A percentile compares a stretch with the other conserved stretches of the same genome.
Conservation (phyloP, 2,329 filamentous ascomycete species). For the Fusarium haematococcum region DNA sequence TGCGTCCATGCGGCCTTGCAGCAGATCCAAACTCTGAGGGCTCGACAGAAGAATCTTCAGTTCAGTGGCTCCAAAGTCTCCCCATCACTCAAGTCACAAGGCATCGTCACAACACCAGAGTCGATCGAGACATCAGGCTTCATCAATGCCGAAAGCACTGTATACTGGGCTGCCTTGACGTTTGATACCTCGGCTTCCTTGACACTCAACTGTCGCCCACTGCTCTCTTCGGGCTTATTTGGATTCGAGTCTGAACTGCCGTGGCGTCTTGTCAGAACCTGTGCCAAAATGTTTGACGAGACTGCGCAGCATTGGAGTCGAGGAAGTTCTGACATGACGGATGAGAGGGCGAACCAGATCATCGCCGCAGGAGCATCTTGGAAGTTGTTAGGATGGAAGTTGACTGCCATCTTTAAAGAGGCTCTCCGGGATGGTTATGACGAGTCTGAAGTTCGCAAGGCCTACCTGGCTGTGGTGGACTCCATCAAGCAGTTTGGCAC, state of each 20-base stretch:
- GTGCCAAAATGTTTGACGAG: slow-evolving; percentile 47
- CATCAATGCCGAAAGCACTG: slow-evolving; percentile 52
- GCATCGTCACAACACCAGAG: slow-evolving; percentile 41
- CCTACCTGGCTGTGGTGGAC: slow-evolving; percentile 40
- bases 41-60: slow-evolving; percentile 53
- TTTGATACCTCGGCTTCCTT: slow-evolving; percentile 57
- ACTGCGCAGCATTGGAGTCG: slow-evolving; percentile 42
- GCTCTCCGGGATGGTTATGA: slow-evolving; percentile 48
- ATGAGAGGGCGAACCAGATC: slow-evolving; percentile 48
- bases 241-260: slow-evolving; percentile 47
- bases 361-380: slow-evolving; percentile 45
- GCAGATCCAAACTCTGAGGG: slow-evolving; percentile 54
- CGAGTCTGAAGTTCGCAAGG: slow-evolving; percentile 44
- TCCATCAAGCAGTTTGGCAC: slow-evolving; percentile 45
- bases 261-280: slow-evolving; percentile 45
- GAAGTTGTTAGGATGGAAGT: slow-evolving; percentile 49
- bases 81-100: slow-evolving; percentile 34
- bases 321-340: slow-evolving; percentile 43
- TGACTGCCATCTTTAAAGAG: slow-evolving; percentile 49
- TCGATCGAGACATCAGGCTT: slow-evolving; percentile 48
- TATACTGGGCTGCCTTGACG: slow-evolving; percentile 56
- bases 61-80: slow-evolving; percentile 56
- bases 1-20: slow-evolving; percentile 56
- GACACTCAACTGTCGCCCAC: slow-evolving; percentile 54
- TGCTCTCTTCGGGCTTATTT: slow-evolving; percentile 54